These are phyloP conservation scores for Aspergillus alliaceus DNA, from an alignment of 2,329 filamentous ascomycete genomes.

Conservation along the genomic window DNA sequence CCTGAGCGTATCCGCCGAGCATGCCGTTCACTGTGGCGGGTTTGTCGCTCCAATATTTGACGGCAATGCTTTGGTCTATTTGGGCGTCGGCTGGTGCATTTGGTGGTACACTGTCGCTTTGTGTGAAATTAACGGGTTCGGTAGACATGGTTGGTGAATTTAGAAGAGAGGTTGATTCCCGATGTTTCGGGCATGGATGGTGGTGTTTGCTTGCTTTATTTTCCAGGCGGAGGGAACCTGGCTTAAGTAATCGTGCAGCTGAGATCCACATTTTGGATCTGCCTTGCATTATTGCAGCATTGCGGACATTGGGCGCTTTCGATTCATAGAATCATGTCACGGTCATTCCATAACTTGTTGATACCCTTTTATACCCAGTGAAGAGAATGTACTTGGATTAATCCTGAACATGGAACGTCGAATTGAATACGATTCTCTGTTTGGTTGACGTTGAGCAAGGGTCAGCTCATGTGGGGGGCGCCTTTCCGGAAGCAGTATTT, in stretches of 20 bases:
- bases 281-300: background rate
- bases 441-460: background rate
- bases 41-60: slow-evolving; percentile 37
- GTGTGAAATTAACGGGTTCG: background rate
- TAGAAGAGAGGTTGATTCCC: too few relatives aligned
- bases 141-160: background rate
- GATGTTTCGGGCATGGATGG: background rate
- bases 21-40: slow-evolving; percentile 47
- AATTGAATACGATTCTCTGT: background rate
- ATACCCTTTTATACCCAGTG: background rate
- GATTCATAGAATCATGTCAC: background rate
- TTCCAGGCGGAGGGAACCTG: background rate
- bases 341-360: too few relatives aligned
- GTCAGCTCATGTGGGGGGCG: background rate
- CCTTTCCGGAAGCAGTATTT: background rate
- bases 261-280: background rate
- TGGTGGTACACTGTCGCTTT: background rate
- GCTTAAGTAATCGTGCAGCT: background rate
- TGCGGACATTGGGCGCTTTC: background rate
- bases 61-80: slow-evolving; percentile 37
- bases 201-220: background rate
- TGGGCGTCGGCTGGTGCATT: slow-evolving; percentile 7
- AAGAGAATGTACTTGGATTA: background rate
- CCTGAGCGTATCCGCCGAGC: slow-evolving; percentile 70
- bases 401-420: background rate